Base-by-base conservation (phyloP, 148 eudicot genomes). In the Vaccinium macrocarpon region DNA sequence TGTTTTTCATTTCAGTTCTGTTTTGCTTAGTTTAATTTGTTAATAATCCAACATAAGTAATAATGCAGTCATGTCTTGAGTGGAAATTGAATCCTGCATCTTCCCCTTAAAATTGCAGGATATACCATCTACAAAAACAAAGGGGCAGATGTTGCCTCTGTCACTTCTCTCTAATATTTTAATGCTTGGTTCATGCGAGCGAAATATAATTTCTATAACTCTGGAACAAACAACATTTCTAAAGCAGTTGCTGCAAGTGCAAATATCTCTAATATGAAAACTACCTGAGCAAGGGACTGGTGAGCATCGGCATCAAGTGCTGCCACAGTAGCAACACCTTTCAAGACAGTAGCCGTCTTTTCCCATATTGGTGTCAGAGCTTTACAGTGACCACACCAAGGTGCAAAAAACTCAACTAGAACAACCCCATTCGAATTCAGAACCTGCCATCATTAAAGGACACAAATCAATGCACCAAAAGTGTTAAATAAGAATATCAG, bases 271-370 rank as follows among this genome's bases (percentile, higher is more conserved):
- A 35, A 0, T 55, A 84, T 70, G n/a, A 51, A 49, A 57, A 75
- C 21, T 11, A 96, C 99, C 98, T 97, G 99, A 76, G 98, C 97
- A 56, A 97, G 91, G 32, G 97, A 88, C 84, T 93, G 83, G 84
- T 97, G 99, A 78, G 99, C 97, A 90, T 97, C 99, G 51, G 98
- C 97, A 91, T 97, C 99, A 80, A 97, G 92, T 68, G 98, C 99
- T 38, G 99, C 99, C 78, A 97, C 95, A 23, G 95, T 95, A 4
- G 91, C 98, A 27, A 97, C 97, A 71, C 99, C 99, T 89, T 97
- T 97, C 90, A 97, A 87, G 53, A 91, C 93, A 70, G 85, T 83
- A 56, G 99, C 99, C 16, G 92, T 92, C 89, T 95, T 93, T 89
- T 97, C 99, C 99, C 99, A 97, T 8, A 86, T 88, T 10, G 99